Evolutionary conservation across 768 basidiomycete genomes (phyloP).

Genomic region (Mycena amicta): DNA sequence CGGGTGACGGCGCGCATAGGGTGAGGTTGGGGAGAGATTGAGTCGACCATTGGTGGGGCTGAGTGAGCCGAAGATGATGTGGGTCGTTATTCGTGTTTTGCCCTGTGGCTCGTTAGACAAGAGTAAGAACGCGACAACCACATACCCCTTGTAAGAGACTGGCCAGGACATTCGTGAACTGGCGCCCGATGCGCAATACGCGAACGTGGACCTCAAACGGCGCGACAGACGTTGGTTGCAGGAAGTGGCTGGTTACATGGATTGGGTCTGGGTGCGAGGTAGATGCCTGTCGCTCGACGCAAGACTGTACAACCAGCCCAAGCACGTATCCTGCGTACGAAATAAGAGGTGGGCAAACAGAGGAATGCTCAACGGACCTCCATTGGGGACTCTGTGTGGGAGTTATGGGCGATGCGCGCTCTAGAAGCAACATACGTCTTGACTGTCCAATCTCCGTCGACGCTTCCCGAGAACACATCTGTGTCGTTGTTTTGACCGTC

Average conservation of each 20-base stretch:
- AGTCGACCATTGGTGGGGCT: slow-evolving; percentile 31
- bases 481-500: slow-evolving; percentile 15
- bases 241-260: slow-evolving; percentile 62
- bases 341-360: slow-evolving; percentile 6
- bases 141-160: slow-evolving; percentile 60
- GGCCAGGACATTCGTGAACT: slow-evolving; percentile 60
- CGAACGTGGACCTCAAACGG: slow-evolving; percentile 52
- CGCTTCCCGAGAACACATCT: slow-evolving; percentile 37
- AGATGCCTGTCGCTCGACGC: slow-evolving; percentile 49
- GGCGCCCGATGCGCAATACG: slow-evolving; percentile 49
- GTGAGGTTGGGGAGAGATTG: slow-evolving; percentile 49
- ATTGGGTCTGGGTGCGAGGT: slow-evolving; percentile 57
- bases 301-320: slow-evolving; percentile 56
- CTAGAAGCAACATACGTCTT: slow-evolving; percentile 40
- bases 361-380: slow-evolving; percentile 38
- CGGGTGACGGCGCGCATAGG: slow-evolving; percentile 63
- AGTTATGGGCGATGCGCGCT: background rate
- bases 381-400: slow-evolving; percentile 50
- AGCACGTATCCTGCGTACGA: slow-evolving; percentile 58
- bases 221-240: slow-evolving; percentile 44
- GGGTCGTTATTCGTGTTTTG: slow-evolving; percentile 48
- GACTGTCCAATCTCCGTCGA: slow-evolving; percentile 51
- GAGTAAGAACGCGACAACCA: background rate
- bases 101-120: slow-evolving; percentile 35
- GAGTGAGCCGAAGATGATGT: slow-evolving; percentile 59